Evolutionary conservation across 1,284 basidiomycete genomes (phyloP), one percentile per base, ranked within the genome.

Genomic region (Apiotrichum domesticum): DNA sequence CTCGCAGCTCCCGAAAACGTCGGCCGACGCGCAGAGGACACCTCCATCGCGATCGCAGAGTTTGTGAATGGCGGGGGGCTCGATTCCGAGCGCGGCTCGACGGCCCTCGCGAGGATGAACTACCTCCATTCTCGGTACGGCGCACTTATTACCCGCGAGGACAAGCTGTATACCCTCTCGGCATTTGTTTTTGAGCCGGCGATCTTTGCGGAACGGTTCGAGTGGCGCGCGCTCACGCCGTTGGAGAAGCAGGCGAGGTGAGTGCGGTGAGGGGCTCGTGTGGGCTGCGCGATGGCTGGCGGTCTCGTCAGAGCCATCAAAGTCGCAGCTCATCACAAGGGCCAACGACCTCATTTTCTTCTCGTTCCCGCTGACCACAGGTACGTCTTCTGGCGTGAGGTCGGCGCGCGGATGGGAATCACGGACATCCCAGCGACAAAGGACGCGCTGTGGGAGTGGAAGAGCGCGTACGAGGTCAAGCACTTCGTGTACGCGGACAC

Each of bases 321-420:
- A 21, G 21, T 21, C 21, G 21, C 21, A 21, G 21, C 21, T 21
- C 21, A 21, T 21, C 21, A 21, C 21, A 21, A 21, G 21, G 21
- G 21, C 21, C 21, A 21, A 21, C 21, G 21, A 21, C 21, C 21
- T 21, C 21, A 21, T 21, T 21, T 21, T 21, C 21, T 21, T 21
- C 21, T 21, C 21, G 21, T 21, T 21, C 21, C 21, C 37, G 13
- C 52, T 58, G 45, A 52, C 40, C 14, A 2, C 46, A 58, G 57
- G 21, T 61, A 61, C 46, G 47, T 61, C 34, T 49, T 55, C 47
- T 61, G 59, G 59, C 59, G 59, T 42, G 59, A 61, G 44, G 47
- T 61, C 15, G 59, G 59, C n/a, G 59, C 59, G 3, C 59, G 59
- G 15, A 61, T 61, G 59, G 53, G 51, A 21, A 61, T 61, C 29